Percentiles rank a stretch among this genome's conserved stretches.
Conservation (phyloP, 2,329 filamentous ascomycete species). For the Dactylellina haptotyla region DNA sequence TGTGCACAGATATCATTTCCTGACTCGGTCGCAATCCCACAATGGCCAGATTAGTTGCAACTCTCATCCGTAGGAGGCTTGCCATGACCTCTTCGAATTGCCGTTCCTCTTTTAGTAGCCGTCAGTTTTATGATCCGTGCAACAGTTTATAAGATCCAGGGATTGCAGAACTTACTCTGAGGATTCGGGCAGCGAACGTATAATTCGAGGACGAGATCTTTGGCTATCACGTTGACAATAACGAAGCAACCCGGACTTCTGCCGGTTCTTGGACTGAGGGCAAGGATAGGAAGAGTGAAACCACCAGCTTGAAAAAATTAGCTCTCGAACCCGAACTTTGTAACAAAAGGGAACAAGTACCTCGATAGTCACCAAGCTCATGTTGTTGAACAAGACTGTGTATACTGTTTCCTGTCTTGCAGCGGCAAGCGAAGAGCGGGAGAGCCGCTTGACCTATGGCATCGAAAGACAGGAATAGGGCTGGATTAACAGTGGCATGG, state of each 20-base stretch:
- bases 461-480: slow-evolving; percentile 48
- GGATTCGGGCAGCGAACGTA: slow-evolving; percentile 39
- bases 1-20: slow-evolving; percentile 43
- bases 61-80: slow-evolving; percentile 33
- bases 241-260: slow-evolving; percentile 43
- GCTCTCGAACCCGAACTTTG: neutral
- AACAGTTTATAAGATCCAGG: too few relatives aligned
- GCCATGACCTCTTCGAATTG: slow-evolving; percentile 51
- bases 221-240: slow-evolving; percentile 40
- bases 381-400: slow-evolving; percentile 22
- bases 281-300: slow-evolving; percentile 41
- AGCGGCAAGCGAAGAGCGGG: slow-evolving; percentile 40
- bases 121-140: too few relatives aligned
- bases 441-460: slow-evolving; percentile 46
- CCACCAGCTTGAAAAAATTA: slow-evolving; percentile 26
- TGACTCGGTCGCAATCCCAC: slow-evolving; percentile 32
- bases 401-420: slow-evolving; percentile 6
- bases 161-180: slow-evolving; percentile 23
- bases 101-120: slow-evolving; percentile 51
- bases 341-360: neutral
- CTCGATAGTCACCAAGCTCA: slow-evolving; percentile 45
- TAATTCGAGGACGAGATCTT: slow-evolving; percentile 36
- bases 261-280: slow-evolving; percentile 28
- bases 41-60: slow-evolving; percentile 45
- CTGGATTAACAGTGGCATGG: slow-evolving; percentile 47